Evolutionary conservation across 805 yeast species (phyloP).

Genomic region (Brettanomyces bruxellensis): DNA sequence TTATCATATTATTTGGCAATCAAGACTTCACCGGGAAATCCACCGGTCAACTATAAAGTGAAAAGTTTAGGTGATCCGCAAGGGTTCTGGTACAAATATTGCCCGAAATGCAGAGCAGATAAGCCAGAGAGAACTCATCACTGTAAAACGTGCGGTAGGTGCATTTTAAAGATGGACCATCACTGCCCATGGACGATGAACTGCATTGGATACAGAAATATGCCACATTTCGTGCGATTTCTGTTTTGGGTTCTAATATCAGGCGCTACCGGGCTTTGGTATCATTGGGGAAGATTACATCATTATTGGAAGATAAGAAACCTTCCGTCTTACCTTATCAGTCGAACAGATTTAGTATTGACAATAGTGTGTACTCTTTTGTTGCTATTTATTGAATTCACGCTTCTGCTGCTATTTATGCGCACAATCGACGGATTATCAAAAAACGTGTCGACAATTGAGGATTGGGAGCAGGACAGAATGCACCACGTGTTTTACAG

Average conservation of each 20-base stretch:
- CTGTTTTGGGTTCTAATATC: slow-evolving; percentile 53
- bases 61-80: slow-evolving; percentile 14
- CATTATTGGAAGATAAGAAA: slow-evolving; percentile 39
- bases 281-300: slow-evolving; percentile 31
- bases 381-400: slow-evolving; percentile 48
- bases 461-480: slow-evolving; percentile 86
- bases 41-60: slow-evolving; percentile 40
- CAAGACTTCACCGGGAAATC: slow-evolving; percentile 54
- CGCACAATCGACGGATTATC: slow-evolving; percentile 52
- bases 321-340: slow-evolving; percentile 48
- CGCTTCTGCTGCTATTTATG: slow-evolving; percentile 49
- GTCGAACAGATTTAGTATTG: slow-evolving; percentile 42
- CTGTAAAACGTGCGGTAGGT: slow-evolving; percentile 65
- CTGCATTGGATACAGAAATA: slow-evolving; percentile 74
- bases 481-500: slow-evolving; percentile 55
- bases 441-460: slow-evolving; percentile 81
- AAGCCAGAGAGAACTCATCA: slow-evolving; percentile 86
- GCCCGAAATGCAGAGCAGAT: slow-evolving; percentile 59
- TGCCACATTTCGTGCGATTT: slow-evolving; percentile 76
- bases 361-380: slow-evolving; percentile 47
- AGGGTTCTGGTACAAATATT: slow-evolving; percentile 51
- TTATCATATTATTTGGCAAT: slow-evolving; percentile 68
- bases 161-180: slow-evolving; percentile 89
- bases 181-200: slow-evolving; percentile 92
- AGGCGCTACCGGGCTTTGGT: slow-evolving; percentile 36